Evolutionary conservation across 352 stramenopile species (phyloP).

Genomic region (Phytophthora quininea): DNA sequence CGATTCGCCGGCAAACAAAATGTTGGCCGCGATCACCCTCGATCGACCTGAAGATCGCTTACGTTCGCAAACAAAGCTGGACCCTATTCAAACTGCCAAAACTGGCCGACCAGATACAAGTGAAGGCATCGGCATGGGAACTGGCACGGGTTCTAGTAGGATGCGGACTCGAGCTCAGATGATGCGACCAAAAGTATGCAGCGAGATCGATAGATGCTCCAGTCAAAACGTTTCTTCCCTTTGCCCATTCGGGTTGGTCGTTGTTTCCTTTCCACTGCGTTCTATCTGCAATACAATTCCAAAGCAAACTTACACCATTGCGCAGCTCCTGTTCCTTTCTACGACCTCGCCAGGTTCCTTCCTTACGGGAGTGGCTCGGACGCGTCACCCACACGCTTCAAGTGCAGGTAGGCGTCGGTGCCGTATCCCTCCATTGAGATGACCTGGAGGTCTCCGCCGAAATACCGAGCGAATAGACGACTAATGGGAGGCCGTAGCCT

Average conservation of each 20-base stretch:
- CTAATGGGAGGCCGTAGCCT: slow-evolving; percentile 96
- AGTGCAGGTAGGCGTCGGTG: slow-evolving; percentile 96
- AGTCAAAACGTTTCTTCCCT: background rate
- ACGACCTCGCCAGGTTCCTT: background rate
- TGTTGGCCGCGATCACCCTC: slow-evolving; percentile 38
- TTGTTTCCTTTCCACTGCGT: background rate
- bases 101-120: background rate
- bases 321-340: background rate
- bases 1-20: slow-evolving; percentile 37
- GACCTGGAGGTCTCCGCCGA: slow-evolving; percentile 98
- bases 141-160: slow-evolving; percentile 39
- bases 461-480: slow-evolving; percentile 99
- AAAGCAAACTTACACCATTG: slow-evolving; percentile 1
- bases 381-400: slow-evolving; percentile 92
- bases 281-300: slow-evolving; percentile 17
- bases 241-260: background rate
- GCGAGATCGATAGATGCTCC: background rate
- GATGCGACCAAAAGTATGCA: slow-evolving; percentile 53
- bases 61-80: slow-evolving; percentile 66
- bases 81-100: slow-evolving; percentile 31
- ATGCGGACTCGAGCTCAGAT: slow-evolving; percentile 65
- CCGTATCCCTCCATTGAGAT: slow-evolving; percentile 99
- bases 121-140: slow-evolving; percentile 10
- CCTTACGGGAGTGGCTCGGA: slow-evolving; percentile 84
- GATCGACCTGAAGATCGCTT: slow-evolving; percentile 42